A percentile compares a stretch with the other conserved stretches of the same genome.
Conservation (phyloP, 2,329 filamentous ascomycete genomes). For the Sarocladiaceae sp. region DNA sequence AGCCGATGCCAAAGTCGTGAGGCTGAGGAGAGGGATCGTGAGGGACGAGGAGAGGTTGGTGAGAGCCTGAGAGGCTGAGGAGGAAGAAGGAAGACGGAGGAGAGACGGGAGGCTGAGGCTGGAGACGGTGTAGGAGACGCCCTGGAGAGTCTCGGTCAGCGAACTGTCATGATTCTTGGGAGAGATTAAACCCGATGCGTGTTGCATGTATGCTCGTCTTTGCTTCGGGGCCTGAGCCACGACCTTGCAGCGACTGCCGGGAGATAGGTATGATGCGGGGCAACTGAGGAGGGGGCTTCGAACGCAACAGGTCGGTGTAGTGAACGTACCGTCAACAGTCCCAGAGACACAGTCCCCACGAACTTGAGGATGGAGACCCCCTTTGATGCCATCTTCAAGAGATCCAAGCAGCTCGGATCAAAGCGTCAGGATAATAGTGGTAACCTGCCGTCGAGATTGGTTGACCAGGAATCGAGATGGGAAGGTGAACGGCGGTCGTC, state of each 20-base stretch:
- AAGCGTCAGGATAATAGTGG: not conserved
- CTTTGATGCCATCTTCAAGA: slow-evolving; percentile 52
- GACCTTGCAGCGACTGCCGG: too few species aligned
- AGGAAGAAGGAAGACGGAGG: slow-evolving; percentile 71
- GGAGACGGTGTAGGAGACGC: slow-evolving; percentile 79
- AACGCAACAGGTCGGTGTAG: not conserved
- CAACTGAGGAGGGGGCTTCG: slow-evolving; percentile 9
- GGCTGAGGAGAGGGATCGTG: slow-evolving; percentile 57
- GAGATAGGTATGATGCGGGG: too few species aligned
- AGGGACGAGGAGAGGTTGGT: slow-evolving; percentile 58
- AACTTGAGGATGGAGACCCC: slow-evolving; percentile 81
- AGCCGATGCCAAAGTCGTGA: slow-evolving; percentile 62
- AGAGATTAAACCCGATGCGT: not conserved
- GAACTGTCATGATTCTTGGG: too few species aligned
- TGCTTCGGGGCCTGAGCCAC: too few species aligned
- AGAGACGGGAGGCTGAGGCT: slow-evolving; percentile 74
- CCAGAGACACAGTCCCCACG: slow-evolving; percentile 83
- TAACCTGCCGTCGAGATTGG: not conserved
- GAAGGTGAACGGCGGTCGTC: not conserved
- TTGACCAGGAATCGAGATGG: not conserved
- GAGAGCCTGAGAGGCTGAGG: slow-evolving; percentile 64
- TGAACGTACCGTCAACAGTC: slow-evolving; percentile 72
- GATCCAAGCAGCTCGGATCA: not conserved
- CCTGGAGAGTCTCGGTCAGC: slow-evolving; percentile 43
- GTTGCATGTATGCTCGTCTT: not conserved